These are phyloP conservation scores for Alternaria metachromatica DNA, from an alignment of 2,329 filamentous ascomycete species.

Conservation along the genomic window DNA sequence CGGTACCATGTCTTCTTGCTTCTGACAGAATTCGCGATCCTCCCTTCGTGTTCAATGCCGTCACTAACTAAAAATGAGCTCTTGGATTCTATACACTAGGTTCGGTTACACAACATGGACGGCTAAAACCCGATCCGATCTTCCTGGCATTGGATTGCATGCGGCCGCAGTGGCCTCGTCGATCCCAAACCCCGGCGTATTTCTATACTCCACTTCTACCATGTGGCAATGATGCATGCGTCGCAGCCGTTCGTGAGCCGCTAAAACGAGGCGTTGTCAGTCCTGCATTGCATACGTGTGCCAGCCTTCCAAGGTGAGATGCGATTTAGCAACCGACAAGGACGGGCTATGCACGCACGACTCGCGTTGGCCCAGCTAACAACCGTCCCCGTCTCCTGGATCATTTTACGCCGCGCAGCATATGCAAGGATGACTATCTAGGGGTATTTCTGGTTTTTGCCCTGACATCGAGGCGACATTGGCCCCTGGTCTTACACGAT, in stretches of 20 bases:
- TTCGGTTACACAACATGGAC: slow-evolving; percentile 10
- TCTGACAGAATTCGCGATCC: background rate
- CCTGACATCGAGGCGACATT: slow-evolving; percentile 6
- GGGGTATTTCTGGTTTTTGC: slow-evolving; percentile 1
- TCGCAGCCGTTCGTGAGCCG: background rate
- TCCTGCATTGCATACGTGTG: background rate
- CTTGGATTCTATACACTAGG: background rate
- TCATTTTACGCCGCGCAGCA: background rate
- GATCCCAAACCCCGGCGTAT: background rate
- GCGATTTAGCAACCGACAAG: background rate
- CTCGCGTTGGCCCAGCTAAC: background rate
- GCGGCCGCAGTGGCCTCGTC: slow-evolving; percentile 4
- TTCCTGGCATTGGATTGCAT: slow-evolving; percentile 1
- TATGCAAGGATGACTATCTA: background rate
- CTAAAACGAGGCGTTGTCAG: background rate
- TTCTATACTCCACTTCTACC: slow-evolving; percentile 8
- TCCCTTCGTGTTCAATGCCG: background rate
- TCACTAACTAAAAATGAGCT: background rate
- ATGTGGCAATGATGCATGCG: slow-evolving; percentile 13
- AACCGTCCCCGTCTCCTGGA: background rate
- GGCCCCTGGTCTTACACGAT: slow-evolving; percentile 1
- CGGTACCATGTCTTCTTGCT: background rate
- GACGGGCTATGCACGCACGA: slow-evolving; percentile 1
- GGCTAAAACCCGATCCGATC: slow-evolving; percentile 6
- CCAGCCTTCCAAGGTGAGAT: background rate